Evolutionary conservation across 371 early-diverging fungal genomes (phyloP).

Genomic region (Saksenaea vasiformis): DNA sequence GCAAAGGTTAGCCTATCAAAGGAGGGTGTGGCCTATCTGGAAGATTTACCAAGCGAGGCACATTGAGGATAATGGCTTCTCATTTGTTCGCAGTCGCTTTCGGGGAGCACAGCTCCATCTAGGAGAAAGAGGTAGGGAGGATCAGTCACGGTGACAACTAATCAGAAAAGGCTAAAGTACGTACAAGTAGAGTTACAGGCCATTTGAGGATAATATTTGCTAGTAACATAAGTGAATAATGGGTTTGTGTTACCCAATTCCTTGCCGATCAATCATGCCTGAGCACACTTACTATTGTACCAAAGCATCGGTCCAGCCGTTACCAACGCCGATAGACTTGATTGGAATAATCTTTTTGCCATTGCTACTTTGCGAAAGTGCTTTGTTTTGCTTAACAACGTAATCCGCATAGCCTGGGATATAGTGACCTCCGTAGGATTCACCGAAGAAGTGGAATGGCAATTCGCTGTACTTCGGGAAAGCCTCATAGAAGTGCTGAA

Average conservation of each 20-base stretch:
- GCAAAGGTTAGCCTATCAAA: not conserved
- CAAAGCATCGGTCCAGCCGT: slow-evolving; percentile 29
- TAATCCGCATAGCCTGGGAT: slow-evolving; percentile 66
- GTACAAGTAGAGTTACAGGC: slow-evolving; percentile 32
- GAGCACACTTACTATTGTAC: slow-evolving; percentile 29
- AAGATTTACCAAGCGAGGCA: slow-evolving; percentile 8
- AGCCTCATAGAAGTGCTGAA: slow-evolving; percentile 71
- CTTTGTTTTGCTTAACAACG: slow-evolving; percentile 24
- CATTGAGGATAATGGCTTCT: slow-evolving; percentile 7
- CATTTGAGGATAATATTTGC: slow-evolving; percentile 10
- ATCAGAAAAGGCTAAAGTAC: not conserved
- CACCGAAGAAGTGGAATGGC: slow-evolving; percentile 61
- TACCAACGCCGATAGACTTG: slow-evolving; percentile 30
- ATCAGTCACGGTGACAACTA: not conserved
- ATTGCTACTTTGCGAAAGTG: not conserved
- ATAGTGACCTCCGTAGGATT: slow-evolving; percentile 77
- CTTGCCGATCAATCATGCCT: too few relatives aligned
- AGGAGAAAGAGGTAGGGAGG: not conserved
- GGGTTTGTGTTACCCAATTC: not conserved
- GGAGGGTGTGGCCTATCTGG: not conserved
- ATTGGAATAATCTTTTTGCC: slow-evolving; percentile 16
- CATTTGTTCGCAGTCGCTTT: slow-evolving; percentile 11
- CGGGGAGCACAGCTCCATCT: slow-evolving; percentile 20
- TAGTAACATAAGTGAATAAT: not conserved
- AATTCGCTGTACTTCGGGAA: slow-evolving; percentile 50